Conservation (phyloP, 2,329 filamentous ascomycete genomes). For the Trichoderma semiorbis region DNA sequence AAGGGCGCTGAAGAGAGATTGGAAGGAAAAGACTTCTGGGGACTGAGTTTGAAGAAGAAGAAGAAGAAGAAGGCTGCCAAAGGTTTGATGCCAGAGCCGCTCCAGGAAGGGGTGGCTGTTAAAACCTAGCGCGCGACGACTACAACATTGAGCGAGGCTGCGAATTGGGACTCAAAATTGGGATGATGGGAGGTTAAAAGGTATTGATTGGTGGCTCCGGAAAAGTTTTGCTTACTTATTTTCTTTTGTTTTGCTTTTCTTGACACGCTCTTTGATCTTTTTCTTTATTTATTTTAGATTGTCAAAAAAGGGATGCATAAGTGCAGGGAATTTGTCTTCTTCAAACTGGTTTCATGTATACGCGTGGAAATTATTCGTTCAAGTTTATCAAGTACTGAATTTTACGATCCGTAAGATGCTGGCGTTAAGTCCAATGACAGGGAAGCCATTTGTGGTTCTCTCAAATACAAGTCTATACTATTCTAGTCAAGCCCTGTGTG, state of each 20-base stretch:
- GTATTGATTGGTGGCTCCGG: not conserved
- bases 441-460: not conserved
- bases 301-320: not conserved
- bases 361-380: not conserved
- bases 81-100: not conserved
- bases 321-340: not conserved
- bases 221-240: not conserved
- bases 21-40: not conserved
- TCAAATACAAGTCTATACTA: not conserved
- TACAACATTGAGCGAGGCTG: not conserved
- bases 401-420: not conserved
- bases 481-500: not conserved
- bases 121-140: not conserved
- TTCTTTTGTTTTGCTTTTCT: not conserved
- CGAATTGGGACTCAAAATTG: not conserved
- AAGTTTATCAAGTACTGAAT: not conserved
- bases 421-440: not conserved
- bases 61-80: slow-evolving; percentile 1
- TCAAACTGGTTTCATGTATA: not conserved
- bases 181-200: not conserved
- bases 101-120: not conserved
- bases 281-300: not conserved
- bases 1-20: not conserved
- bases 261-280: not conserved
- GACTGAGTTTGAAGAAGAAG: not conserved